These are phyloP conservation scores for Forsythia suspensa DNA, from an alignment of 257 asterid species.

Conservation along the genomic window DNA sequence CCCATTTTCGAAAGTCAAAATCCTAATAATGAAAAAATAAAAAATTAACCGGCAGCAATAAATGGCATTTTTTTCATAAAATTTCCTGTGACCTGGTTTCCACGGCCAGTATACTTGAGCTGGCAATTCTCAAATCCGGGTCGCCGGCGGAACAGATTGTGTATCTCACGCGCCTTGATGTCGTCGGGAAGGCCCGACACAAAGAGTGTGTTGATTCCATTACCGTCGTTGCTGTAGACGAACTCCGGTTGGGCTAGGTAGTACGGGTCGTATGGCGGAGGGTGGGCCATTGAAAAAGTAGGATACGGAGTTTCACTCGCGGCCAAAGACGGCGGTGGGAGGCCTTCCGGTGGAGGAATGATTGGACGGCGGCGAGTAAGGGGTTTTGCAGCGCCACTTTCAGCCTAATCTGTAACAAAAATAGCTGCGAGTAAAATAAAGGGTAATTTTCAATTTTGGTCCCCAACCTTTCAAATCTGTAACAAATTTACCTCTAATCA, in stretches of 20 bases:
- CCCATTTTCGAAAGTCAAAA: neutral
- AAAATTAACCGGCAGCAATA: neutral
- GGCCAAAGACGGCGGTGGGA: neutral
- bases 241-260: slow-evolving; percentile 49
- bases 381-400: neutral
- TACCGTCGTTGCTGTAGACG: slow-evolving; percentile 39
- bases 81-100: slow-evolving; percentile 62
- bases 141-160: slow-evolving; percentile 93
- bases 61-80: neutral
- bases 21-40: too few relatives aligned
- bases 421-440: too few relatives aligned
- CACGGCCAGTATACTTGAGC: slow-evolving; percentile 97
- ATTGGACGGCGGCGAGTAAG: neutral
- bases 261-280: slow-evolving; percentile 70
- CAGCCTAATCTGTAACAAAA: too few relatives aligned
- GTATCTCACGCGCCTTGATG: slow-evolving; percentile 97
- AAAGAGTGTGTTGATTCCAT: slow-evolving; percentile 75
- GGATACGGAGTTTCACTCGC: neutral
- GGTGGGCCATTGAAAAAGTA: slow-evolving; percentile 46
- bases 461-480: too few relatives aligned
- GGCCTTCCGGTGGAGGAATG: neutral
- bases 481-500: too few relatives aligned
- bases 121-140: slow-evolving; percentile 88
- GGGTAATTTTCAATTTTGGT: too few relatives aligned
- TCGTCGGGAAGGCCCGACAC: slow-evolving; percentile 98